phyloP scores from a whole-genome alignment of 2,329 filamentous ascomycete species.

The Lachnellula subtilissima region DNA sequence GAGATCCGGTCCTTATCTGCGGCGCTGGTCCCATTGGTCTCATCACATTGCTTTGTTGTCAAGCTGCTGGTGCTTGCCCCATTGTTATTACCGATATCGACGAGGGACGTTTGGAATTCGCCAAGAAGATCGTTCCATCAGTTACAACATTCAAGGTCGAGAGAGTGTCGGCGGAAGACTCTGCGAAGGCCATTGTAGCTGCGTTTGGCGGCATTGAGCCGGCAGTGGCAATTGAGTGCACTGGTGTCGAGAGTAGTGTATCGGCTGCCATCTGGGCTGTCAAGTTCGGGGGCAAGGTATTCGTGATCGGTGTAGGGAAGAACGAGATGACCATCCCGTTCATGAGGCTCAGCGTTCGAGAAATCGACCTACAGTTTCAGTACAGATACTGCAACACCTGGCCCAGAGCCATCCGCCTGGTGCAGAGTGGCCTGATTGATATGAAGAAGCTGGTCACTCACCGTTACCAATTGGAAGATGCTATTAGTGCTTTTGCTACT shows the following conservation, averaged over 20 bases:
- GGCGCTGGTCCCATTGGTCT: constrained; percentile 93
- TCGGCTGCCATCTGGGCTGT: constrained; percentile 80
- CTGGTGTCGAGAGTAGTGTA: constrained; percentile 87
- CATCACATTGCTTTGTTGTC: constrained; percentile 77
- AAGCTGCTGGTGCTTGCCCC: constrained; percentile 82
- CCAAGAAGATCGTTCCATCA: constrained; percentile 74
- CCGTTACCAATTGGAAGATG: constrained; percentile 79
- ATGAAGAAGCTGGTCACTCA: constrained; percentile 82
- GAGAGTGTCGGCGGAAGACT: constrained; percentile 61
- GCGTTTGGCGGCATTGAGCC: constrained; percentile 77
- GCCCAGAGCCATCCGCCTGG: constrained; percentile 84
- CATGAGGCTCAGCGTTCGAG: constrained; percentile 84
- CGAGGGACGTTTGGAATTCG: constrained; percentile 76
- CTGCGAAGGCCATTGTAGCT: constrained; percentile 61
- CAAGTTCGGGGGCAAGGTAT: constrained; percentile 95
- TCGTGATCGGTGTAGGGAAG: constrained; percentile 92
- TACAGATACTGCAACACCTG: constrained; percentile 96
- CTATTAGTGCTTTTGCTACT: constrained; percentile 82
- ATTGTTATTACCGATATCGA: constrained; percentile 95
- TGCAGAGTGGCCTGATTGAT: constrained; percentile 80
- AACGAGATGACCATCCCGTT: constrained; percentile 95
- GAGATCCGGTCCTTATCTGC: constrained; percentile 83
- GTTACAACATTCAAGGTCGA: constrained; percentile 78
- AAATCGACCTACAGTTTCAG: constrained; percentile 94
- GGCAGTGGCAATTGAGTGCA: constrained; percentile 82